Evolutionary conservation across 2,329 filamentous ascomycete species (phyloP).

Genomic region (Diaporthe sp.): DNA sequence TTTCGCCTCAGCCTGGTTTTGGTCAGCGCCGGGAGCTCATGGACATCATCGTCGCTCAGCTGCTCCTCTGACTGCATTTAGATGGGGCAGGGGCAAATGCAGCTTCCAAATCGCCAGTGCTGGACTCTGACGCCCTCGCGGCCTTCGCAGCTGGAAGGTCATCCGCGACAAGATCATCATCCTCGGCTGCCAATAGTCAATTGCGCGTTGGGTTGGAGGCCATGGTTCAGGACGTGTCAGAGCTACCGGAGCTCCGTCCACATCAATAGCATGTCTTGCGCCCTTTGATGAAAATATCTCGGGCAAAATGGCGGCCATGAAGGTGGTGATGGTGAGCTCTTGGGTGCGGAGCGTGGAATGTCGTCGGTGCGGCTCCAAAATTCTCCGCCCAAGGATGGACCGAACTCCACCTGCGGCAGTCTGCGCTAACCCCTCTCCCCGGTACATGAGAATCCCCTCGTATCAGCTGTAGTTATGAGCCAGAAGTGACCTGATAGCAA

Average conservation of each 20-base stretch:
- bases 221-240: fast-evolving
- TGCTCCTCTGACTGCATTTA: background rate
- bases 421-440: background rate
- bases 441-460: background rate
- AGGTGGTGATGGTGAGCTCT: background rate
- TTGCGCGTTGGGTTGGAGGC: background rate
- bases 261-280: background rate
- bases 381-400: background rate
- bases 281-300: background rate
- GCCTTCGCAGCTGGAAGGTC: background rate
- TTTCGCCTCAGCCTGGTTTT: too few species aligned
- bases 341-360: background rate
- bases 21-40: background rate
- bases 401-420: background rate
- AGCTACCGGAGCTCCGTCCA: background rate
- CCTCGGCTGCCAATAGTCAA: background rate
- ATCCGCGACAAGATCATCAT: too few species aligned
- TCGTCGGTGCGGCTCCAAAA: background rate
- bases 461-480: too few species aligned
- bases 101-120: too few species aligned
- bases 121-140: background rate
- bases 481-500: background rate
- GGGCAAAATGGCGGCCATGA: background rate
- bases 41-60: too few species aligned
- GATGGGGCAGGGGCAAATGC: too few species aligned